phyloP scores from a whole-genome alignment of 441 rosid species.

The Jatropha podagrica region DNA sequence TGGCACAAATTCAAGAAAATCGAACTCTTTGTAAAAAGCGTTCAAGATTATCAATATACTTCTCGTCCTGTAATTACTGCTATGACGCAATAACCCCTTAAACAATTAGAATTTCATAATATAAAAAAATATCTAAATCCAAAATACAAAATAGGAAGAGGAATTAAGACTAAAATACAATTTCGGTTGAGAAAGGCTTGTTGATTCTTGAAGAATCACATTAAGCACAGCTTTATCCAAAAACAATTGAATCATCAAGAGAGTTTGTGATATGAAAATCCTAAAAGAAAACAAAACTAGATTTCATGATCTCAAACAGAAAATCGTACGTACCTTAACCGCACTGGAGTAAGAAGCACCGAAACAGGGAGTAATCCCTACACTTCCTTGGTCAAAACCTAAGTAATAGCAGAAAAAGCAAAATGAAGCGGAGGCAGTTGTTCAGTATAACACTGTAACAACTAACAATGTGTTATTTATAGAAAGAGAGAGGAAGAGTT shows the following conservation, averaged over 20 bases:
- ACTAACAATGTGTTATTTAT: neutral
- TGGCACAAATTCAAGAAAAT: no score
- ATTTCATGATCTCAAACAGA: neutral
- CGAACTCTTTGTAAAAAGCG: no score
- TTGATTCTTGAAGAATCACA: no score
- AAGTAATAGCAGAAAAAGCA: neutral
- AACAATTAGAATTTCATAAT: no score
- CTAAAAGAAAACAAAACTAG: no score
- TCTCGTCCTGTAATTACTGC: no score
- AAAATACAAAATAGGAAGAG: no score
- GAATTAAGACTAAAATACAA: no score
- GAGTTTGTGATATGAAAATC: neutral
- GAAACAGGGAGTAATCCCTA: neutral
- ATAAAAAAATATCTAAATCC: no score
- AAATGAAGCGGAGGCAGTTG: neutral
- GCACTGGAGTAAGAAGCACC: neutral
- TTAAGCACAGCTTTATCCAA: no score
- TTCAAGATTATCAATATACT: no score
- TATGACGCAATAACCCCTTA: no score
- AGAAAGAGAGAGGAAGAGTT: neutral
- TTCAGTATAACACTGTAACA: neutral
- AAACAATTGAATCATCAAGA: neutral
- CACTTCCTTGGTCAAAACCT: neutral
- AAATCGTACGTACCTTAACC: neutral
- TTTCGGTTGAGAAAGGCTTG: neutral